Percentiles rank a stretch among this genome's conserved stretches.
Evolutionary conservation across 2,329 filamentous ascomycete species (phyloP).

Genomic region (Epichloe typhina): DNA sequence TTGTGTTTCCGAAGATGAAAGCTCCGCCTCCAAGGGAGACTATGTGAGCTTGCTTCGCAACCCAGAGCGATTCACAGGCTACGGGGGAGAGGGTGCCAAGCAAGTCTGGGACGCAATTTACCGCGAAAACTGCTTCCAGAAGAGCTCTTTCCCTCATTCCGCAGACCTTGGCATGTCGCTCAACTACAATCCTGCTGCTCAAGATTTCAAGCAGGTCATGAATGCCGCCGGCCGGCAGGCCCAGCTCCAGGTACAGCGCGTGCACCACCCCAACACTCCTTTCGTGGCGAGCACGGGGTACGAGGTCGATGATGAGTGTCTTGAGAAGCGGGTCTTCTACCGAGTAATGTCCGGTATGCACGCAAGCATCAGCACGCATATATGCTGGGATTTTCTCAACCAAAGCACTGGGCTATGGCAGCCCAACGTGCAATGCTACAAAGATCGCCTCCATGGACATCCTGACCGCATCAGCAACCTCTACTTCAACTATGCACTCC

Average conservation of each 20-base stretch:
- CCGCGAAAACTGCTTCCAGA: slow-evolving; percentile 88
- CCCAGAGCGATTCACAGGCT: slow-evolving; percentile 91
- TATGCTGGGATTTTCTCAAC: slow-evolving; percentile 94
- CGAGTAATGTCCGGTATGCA: slow-evolving; percentile 95
- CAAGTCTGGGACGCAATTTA: slow-evolving; percentile 97
- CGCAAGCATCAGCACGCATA: slow-evolving; percentile 87
- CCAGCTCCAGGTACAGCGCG: slow-evolving; percentile 40
- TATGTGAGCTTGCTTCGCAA: slow-evolving; percentile 92
- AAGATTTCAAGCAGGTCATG: slow-evolving; percentile 49
- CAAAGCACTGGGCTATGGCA: slow-evolving; percentile 89
- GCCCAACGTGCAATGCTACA: slow-evolving; percentile 83
- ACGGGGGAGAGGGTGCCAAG: slow-evolving; percentile 70
- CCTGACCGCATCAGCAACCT: slow-evolving; percentile 92
- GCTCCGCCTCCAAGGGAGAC: slow-evolving; percentile 73
- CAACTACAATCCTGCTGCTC: slow-evolving; percentile 38
- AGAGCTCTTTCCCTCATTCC: slow-evolving; percentile 47
- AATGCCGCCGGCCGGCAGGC: slow-evolving; percentile 46
- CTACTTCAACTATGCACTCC: slow-evolving; percentile 98
- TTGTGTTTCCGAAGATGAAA: slow-evolving; percentile 91
- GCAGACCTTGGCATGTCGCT: slow-evolving; percentile 38
- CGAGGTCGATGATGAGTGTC: slow-evolving; percentile 77
- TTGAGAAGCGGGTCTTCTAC: slow-evolving; percentile 99
- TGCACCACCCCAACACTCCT: slow-evolving; percentile 35
- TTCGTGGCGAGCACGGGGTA: slow-evolving; percentile 52
- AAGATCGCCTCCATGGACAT: slow-evolving; percentile 65